Evolutionary conservation across 176 grass and related monocot genomes (phyloP).

Genomic region (Aegilops umbellulata): DNA sequence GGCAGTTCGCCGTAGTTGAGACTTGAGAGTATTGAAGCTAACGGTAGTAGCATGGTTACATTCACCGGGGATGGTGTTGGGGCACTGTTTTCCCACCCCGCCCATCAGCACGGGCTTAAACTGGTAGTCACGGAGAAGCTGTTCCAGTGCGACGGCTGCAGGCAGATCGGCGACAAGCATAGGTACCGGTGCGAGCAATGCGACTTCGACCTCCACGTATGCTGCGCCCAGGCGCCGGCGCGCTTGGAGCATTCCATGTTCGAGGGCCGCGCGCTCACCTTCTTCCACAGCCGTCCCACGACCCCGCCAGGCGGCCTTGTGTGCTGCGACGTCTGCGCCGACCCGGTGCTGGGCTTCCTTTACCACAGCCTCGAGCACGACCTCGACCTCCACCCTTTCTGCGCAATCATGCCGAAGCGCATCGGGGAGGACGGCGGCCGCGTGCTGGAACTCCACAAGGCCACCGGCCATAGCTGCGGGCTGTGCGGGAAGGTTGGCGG

Average conservation of each 20-base stretch:
- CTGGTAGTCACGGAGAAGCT: not conserved
- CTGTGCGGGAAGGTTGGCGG: not conserved
- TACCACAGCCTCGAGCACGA: not conserved
- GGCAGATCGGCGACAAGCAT: not conserved
- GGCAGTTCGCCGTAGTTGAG: not conserved
- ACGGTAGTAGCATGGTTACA: not conserved
- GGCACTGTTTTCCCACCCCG: not conserved
- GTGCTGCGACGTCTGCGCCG: not conserved
- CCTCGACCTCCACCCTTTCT: not conserved
- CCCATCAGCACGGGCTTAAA: not conserved
- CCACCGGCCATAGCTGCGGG: not conserved
- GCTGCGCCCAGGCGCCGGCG: not conserved
- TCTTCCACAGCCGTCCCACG: not conserved
- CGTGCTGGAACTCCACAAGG: not conserved
- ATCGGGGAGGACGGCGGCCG: not conserved
- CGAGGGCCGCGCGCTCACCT: not conserved
- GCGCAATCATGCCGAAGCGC: not conserved
- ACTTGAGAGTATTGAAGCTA: not conserved
- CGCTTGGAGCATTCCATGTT: not conserved
- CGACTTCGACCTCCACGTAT: not conserved
- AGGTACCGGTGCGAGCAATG: not conserved
- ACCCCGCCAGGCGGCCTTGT: not conserved
- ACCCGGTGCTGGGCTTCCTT: not conserved
- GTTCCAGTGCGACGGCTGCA: slow-evolving; percentile 3
- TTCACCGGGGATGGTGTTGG: not conserved